phyloP scores from a whole-genome alignment of 2,329 filamentous ascomycete species.

The Ceratocystis harringtonii region DNA sequence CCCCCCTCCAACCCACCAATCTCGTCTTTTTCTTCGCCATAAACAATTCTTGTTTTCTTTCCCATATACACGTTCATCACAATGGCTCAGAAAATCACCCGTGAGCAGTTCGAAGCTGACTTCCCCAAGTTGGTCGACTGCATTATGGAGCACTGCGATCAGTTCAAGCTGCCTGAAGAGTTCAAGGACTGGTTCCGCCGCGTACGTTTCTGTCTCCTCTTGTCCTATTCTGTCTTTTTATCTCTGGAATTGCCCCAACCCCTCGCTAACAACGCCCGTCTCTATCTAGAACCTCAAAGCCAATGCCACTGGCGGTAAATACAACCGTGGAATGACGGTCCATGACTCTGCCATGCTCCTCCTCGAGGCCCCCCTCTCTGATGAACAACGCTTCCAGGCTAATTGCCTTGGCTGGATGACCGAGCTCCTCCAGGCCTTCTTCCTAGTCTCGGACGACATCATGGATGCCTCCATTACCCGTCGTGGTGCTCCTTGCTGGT shows the following conservation, averaged over 20 bases:
- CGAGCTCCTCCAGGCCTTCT: conserved; percentile 95
- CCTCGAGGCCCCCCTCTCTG: conserved; percentile 51
- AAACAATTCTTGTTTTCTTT: no score
- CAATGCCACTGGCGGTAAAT: conserved; percentile 90
- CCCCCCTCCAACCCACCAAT: no score
- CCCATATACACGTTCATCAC: conserved; percentile 5
- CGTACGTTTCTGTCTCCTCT: conserved; percentile 32
- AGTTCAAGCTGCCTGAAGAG: conserved; percentile 69
- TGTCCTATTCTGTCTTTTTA: neutral
- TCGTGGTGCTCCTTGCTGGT: conserved; percentile 92
- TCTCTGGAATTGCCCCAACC: neutral
- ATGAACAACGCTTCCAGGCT: conserved; percentile 76
- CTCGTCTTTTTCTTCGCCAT: no score
- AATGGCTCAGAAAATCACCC: conserved; percentile 50
- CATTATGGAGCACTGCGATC: conserved; percentile 60
- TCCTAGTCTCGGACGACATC: conserved; percentile 96
- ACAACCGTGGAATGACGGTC: conserved; percentile 96
- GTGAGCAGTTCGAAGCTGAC: conserved; percentile 76
- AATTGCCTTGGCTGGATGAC: conserved; percentile 93
- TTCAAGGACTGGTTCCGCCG: conserved; percentile 76
- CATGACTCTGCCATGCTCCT: conserved; percentile 79
- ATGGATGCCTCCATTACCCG: conserved; percentile 96
- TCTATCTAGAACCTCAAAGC: conserved; percentile 54
- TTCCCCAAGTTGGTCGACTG: conserved; percentile 77
- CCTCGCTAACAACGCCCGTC: conserved; percentile 5